These are phyloP conservation scores for Leccinum ponderosum DNA, from an alignment of 1,284 basidiomycete genomes.

Conservation along the genomic window DNA sequence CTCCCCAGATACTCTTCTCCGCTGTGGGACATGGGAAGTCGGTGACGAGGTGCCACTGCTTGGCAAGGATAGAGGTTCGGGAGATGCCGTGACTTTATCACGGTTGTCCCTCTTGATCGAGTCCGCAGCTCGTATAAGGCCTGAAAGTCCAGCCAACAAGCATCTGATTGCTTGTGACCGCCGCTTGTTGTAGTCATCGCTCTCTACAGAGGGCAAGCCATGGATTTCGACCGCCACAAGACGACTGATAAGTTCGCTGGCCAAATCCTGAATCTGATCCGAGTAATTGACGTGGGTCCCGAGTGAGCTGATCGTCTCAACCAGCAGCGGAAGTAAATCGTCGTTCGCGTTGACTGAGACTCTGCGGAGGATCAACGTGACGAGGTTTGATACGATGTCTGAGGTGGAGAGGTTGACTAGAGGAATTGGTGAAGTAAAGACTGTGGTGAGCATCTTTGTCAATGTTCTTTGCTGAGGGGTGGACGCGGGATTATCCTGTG, in stretches of 20 bases:
- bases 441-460: constrained; percentile 81
- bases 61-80: constrained; percentile 23
- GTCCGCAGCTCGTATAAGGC: constrained; percentile 71
- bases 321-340: constrained; percentile 65
- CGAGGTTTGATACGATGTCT: constrained; percentile 81
- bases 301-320: constrained; percentile 82
- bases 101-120: constrained; percentile 38
- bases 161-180: constrained; percentile 74
- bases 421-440: constrained; percentile 81
- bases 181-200: constrained; percentile 44
- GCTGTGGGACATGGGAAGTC: constrained; percentile 43
- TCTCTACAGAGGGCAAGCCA: constrained; percentile 49
- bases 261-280: constrained; percentile 94
- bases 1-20: constrained; percentile 77
- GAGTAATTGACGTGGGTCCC: constrained; percentile 93
- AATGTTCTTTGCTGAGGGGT: constrained; percentile 66
- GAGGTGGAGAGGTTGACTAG: constrained; percentile 91
- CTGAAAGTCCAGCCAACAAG: constrained; percentile 69
- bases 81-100: constrained; percentile 24
- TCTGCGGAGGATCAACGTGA: constrained; percentile 74
- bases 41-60: constrained; percentile 20
- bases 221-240: constrained; percentile 72
- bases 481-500: constrained; percentile 57
- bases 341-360: constrained; percentile 69
- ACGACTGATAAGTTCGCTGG: constrained; percentile 80